Percentiles rank a stretch among this genome's conserved stretches.
phyloP scores from a whole-genome alignment of 441 rosid genomes.

The Corymbia citriodora region DNA sequence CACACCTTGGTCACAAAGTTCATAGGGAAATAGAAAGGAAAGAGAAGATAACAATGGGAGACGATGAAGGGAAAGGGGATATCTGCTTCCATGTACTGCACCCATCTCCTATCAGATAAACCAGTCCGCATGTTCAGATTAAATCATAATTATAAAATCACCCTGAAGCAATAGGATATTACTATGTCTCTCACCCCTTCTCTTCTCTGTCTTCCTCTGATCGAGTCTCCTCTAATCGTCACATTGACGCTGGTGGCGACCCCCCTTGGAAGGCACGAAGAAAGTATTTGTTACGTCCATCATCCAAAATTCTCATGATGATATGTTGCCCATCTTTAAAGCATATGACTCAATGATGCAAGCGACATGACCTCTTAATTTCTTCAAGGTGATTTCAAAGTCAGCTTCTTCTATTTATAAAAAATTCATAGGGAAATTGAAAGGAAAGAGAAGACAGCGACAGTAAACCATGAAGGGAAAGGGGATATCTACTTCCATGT shows the following conservation, averaged over 20 bases:
- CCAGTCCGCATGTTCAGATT: not conserved
- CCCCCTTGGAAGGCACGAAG: not conserved
- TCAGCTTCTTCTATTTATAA: not conserved
- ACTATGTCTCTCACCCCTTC: not conserved
- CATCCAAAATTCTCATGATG: not conserved
- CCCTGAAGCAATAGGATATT: not conserved
- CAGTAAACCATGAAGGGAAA: no score
- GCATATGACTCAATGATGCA: not conserved
- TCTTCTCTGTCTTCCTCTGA: not conserved
- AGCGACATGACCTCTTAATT: not conserved
- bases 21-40: not conserved
- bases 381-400: not conserved
- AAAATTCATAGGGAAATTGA: no score
- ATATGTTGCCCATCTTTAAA: not conserved
- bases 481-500: not conserved
- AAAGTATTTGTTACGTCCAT: not conserved
- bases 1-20: not conserved
- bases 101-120: not conserved
- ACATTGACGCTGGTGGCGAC: fast-evolving
- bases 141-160: not conserved
- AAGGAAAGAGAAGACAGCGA: no score
- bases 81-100: not conserved
- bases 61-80: not conserved
- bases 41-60: not conserved
- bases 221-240: not conserved